Percentiles rank a stretch among this genome's conserved stretches.
phyloP scores from a whole-genome alignment of 2,329 filamentous ascomycete species.

The Colletotrichum caudatum region DNA sequence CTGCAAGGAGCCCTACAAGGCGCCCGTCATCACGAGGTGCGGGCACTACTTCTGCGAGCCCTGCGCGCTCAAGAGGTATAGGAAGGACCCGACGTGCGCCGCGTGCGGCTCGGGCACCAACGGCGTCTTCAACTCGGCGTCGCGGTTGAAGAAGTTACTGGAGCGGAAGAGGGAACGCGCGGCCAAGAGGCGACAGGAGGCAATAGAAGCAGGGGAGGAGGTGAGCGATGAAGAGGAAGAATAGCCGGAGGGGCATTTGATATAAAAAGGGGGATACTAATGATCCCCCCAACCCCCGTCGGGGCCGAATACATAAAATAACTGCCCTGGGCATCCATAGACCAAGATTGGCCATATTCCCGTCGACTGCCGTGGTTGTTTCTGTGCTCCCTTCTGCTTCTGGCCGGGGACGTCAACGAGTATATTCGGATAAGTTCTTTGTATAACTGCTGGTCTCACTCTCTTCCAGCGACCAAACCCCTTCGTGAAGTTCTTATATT shows the following conservation, averaged over 20 bases:
- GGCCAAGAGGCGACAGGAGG: conserved; percentile 67
- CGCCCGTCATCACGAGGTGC: conserved; percentile 88
- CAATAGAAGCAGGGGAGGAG: conserved; percentile 63
- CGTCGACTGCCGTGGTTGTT: background rate
- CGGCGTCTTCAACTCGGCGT: conserved; percentile 91
- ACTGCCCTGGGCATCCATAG: background rate
- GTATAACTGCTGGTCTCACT: background rate
- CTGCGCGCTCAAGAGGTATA: conserved; percentile 88
- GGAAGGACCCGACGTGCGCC: conserved; percentile 87
- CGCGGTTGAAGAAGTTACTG: conserved; percentile 83
- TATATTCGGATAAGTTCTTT: too few relatives aligned
- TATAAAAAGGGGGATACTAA: conserved; percentile 26
- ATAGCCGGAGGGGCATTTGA: background rate
- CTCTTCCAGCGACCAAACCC: background rate
- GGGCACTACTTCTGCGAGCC: conserved; percentile 96
- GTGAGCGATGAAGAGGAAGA: conserved; percentile 58
- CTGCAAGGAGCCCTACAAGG: conserved; percentile 81
- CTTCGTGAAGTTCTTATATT: background rate
- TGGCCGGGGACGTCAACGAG: background rate
- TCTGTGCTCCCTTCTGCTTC: background rate
- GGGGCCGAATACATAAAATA: background rate
- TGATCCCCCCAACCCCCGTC: background rate
- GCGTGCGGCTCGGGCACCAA: conserved; percentile 87
- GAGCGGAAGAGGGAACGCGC: conserved; percentile 76
- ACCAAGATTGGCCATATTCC: background rate